These are phyloP conservation scores for Coniochaeta sp. DNA, from an alignment of 2,329 filamentous ascomycete genomes.

Conservation along the genomic window DNA sequence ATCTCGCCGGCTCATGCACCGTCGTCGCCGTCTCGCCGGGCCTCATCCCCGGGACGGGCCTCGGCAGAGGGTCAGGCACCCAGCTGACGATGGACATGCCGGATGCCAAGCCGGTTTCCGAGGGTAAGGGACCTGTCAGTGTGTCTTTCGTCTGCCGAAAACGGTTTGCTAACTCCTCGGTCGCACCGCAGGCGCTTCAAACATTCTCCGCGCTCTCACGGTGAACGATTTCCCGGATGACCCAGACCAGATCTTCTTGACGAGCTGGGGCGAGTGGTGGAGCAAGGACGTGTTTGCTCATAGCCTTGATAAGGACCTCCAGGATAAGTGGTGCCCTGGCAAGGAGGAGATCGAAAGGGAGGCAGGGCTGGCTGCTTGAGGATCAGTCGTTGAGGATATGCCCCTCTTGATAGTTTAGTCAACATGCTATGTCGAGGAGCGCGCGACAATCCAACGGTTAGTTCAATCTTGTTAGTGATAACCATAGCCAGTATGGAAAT, in stretches of 20 bases:
- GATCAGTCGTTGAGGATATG: not conserved
- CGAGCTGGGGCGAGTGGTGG: slow-evolving; percentile 52
- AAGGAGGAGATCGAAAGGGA: slow-evolving; percentile 41
- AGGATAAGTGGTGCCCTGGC: slow-evolving; percentile 43
- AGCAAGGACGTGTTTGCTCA: slow-evolving; percentile 31
- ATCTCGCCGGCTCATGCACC: slow-evolving; percentile 33
- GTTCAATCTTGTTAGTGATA: not conserved
- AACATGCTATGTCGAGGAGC: too few species aligned
- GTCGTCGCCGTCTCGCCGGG: slow-evolving; percentile 48
- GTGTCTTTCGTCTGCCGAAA: not conserved
- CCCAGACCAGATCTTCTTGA: slow-evolving; percentile 44
- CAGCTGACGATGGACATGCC: slow-evolving; percentile 24
- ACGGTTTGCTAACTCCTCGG: not conserved
- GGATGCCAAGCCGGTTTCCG: slow-evolving; percentile 38
- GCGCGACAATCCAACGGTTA: too few species aligned
- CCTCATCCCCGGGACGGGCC: slow-evolving; percentile 39
- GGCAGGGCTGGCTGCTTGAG: slow-evolving; percentile 13
- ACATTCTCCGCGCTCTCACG: slow-evolving; percentile 35
- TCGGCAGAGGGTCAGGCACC: slow-evolving; percentile 24
- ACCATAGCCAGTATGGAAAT: not conserved
- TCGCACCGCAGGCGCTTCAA: slow-evolving; percentile 32
- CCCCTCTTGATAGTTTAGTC: too few species aligned
- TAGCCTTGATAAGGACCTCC: slow-evolving; percentile 35
- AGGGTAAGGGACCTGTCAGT: slow-evolving; percentile 27
- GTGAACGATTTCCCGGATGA: slow-evolving; percentile 41